A percentile compares a stretch with the other conserved stretches of the same genome.
phyloP scores from a whole-genome alignment of 2,329 filamentous ascomycete genomes.

The Escovopsis sp. region DNA sequence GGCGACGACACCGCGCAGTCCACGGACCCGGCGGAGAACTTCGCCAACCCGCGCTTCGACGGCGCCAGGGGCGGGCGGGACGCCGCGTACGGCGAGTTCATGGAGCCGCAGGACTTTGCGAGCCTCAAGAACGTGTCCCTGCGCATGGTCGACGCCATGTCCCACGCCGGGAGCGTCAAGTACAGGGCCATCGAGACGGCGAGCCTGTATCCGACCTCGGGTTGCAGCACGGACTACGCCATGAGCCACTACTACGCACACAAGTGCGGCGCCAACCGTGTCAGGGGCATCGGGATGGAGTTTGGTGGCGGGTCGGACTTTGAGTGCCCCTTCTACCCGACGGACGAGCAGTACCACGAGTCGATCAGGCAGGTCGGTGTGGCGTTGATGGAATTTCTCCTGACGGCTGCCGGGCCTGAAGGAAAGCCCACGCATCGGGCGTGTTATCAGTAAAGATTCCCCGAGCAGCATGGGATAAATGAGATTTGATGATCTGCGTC shows the following conservation, averaged over 20 bases:
- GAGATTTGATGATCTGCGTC: neutral
- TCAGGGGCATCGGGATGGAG: conserved; percentile 30
- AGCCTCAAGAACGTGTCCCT: conserved; percentile 17
- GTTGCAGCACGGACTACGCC: conserved; percentile 31
- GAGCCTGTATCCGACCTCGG: conserved; percentile 29
- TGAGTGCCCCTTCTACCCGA: conserved; percentile 30
- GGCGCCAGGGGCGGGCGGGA: conserved; percentile 31
- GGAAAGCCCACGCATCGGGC: conserved; percentile 4
- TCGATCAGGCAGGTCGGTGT: conserved; percentile 29
- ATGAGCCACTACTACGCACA: conserved; percentile 26
- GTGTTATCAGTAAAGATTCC: neutral
- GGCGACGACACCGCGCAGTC: conserved; percentile 38
- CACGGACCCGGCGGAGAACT: conserved; percentile 30
- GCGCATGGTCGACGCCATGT: conserved; percentile 25
- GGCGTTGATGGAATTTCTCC: conserved; percentile 32
- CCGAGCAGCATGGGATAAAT: too few species aligned
- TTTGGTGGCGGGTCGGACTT: conserved; percentile 21
- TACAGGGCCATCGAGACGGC: conserved; percentile 25
- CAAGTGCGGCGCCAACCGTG: conserved; percentile 18
- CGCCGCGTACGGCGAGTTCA: conserved; percentile 29
- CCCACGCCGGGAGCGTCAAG: conserved; percentile 17
- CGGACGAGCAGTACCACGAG: conserved; percentile 23
- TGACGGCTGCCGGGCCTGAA: conserved; percentile 13
- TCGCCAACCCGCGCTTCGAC: conserved; percentile 36
- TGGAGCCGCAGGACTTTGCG: conserved; percentile 20